Evolutionary conservation across 2,329 filamentous ascomycete species (phyloP).

Genomic region (Monilinia aucupariae): DNA sequence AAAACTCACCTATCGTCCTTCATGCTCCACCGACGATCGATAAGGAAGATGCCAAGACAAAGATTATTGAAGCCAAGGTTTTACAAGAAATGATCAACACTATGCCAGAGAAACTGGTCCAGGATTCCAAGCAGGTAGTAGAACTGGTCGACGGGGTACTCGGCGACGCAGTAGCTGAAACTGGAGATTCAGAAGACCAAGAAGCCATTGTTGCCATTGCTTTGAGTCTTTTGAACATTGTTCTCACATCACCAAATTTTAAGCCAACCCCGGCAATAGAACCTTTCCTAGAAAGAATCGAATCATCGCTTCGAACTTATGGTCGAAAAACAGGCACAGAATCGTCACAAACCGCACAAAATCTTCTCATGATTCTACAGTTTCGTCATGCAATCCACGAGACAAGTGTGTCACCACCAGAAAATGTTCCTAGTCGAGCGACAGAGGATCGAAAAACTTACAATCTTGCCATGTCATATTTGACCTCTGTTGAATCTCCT

Average conservation of each 20-base stretch:
- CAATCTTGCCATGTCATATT: conserved; percentile 57
- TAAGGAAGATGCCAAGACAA: conserved; percentile 40
- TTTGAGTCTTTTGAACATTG: conserved; percentile 56
- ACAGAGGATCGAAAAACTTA: conserved; percentile 59
- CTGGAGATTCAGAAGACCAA: conserved; percentile 40
- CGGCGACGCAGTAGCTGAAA: conserved; percentile 18
- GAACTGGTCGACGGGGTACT: conserved; percentile 59
- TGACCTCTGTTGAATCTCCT: conserved; percentile 55
- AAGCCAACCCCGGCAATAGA: conserved; percentile 42
- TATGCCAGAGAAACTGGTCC: conserved; percentile 58
- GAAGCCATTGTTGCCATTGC: conserved; percentile 48
- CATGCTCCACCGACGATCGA: conserved; percentile 34
- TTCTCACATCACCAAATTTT: conserved; percentile 54
- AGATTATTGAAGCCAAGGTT: conserved; percentile 54
- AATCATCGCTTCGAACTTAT: conserved; percentile 44
- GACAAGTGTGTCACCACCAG: conserved; percentile 12
- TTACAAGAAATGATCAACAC: conserved; percentile 60
- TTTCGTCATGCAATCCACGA: conserved; percentile 52
- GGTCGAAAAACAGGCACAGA: conserved; percentile 38
- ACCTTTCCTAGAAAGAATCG: conserved; percentile 41
- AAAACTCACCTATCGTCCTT: conserved; percentile 26
- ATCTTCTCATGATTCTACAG: conserved; percentile 50
- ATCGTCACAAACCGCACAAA: conserved; percentile 49
- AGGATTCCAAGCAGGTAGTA: conserved; percentile 58
- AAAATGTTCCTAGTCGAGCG: conserved; percentile 39